Base-by-base conservation (phyloP, 306 rosid genomes). In the Crotalaria pallida region DNA sequence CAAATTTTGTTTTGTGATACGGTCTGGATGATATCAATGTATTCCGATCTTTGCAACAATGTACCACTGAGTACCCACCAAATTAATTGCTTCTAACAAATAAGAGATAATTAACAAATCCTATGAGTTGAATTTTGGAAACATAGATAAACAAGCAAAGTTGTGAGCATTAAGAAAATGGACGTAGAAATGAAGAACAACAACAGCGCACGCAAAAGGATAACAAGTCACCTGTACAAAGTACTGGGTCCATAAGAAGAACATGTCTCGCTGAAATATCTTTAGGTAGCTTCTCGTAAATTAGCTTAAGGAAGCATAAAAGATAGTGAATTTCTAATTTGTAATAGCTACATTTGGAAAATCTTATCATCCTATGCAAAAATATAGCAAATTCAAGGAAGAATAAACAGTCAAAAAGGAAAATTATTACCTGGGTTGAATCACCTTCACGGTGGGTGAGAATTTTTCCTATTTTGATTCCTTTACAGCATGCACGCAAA, bases 251-350 rank as follows among this genome's bases (percentile, higher is more conserved):
- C 76, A 93, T 79, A 80, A 90, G 98, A 75, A 93, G 91, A 80
- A 93, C 98, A 78, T 88, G 98, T 36, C 98, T 96, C 73, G 90
- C 94, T 24, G 94, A 87, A 72, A 93, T 90, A 80, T 93, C 98
- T 72, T 81, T 90, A 6, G 97, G 98, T 62, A 93, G 90, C 78
- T 93, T 93, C 89, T 90, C 96, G 50, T 90, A 93, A 65, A 90
- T 87, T 69, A 90, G 97, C 98, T 91, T 82, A 26, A 75, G 29
- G 34, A 34, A 72, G 73, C 4, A 55, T 26, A 22, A 16, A 41
- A 21, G 29, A 64, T 73, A 47, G 40, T 65, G 73, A 26, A 26
- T 26, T 26, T 26, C 4, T 26, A 26, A 26, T 26, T 26, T 26
- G 29, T 26, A 4, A 18, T 67, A 31, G 15, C 16, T 49, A 52